Conservation (phyloP, 306 rosid species). For the Castanea crenata region DNA sequence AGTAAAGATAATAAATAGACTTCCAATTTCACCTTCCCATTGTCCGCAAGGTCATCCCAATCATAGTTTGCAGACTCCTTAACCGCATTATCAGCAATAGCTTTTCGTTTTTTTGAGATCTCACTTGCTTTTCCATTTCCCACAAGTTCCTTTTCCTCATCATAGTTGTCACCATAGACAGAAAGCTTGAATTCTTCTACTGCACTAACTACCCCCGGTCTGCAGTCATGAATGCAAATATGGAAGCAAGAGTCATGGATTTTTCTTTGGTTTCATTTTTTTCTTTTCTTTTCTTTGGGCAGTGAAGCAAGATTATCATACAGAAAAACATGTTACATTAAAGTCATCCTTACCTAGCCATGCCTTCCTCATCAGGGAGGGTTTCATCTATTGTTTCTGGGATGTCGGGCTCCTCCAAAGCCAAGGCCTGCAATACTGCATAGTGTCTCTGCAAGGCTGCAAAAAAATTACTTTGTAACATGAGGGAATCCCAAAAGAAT, state of each 20-base stretch:
- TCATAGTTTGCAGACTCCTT: slow-evolving; percentile 60
- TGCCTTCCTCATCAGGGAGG: slow-evolving; percentile 85
- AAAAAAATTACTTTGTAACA: slow-evolving; percentile 16
- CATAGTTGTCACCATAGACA: slow-evolving; percentile 77
- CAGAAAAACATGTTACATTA: not conserved
- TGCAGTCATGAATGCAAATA: slow-evolving; percentile 35
- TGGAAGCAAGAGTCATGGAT: slow-evolving; percentile 1
- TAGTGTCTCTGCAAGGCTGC: slow-evolving; percentile 97
- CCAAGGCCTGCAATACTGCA: slow-evolving; percentile 82
- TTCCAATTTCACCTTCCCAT: slow-evolving; percentile 66
- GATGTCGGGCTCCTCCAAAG: slow-evolving; percentile 82
- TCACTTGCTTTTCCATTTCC: slow-evolving; percentile 47
- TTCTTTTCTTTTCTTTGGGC: slow-evolving; percentile 2
- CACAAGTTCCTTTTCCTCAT: slow-evolving; percentile 43
- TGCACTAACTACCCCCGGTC: slow-evolving; percentile 69
- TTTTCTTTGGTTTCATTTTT: not conserved
- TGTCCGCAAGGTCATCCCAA: slow-evolving; percentile 83
- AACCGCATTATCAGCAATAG: slow-evolving; percentile 53
- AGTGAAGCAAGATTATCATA: slow-evolving; percentile 3
- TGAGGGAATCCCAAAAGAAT: slow-evolving; percentile 15
- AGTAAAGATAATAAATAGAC: slow-evolving; percentile 11
- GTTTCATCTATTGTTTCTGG: slow-evolving; percentile 87
- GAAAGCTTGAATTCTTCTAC: slow-evolving; percentile 79
- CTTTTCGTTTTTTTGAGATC: slow-evolving; percentile 69
- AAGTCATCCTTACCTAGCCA: slow-evolving; percentile 59